Evolutionary conservation across 257 asterid genomes (phyloP), one percentile per base, ranked within the genome.

Genomic region (Anisodus tanguticus): DNA sequence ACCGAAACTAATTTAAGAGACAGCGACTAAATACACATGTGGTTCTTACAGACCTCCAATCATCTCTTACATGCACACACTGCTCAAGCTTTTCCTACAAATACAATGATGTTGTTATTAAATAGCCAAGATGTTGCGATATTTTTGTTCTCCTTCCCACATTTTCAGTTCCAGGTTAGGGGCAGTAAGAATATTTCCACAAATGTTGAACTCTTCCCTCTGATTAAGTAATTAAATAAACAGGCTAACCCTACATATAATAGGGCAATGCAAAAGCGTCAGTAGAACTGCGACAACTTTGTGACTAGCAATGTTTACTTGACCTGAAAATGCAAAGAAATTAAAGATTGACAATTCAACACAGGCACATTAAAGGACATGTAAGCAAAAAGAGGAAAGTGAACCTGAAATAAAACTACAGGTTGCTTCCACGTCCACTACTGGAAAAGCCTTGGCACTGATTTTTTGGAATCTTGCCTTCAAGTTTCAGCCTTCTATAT

Each of bases 381-480:
- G 47, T 26, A 76, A 74, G 7, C 81, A 76, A 76, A 22, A 26
- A 22, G 81, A 26, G 6, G 81, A 76, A 1, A 76, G n/a, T 3
- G 3, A 76, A 76, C 81, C 81, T 76, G 81, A 51, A 76, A 76
- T 51, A 51, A 0, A 76, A 51, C 63, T 76, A 51, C 64, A 51
- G 81, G 45, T 51, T 76, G 63, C 47, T 76, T 76, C 47, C 19
- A 51, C 1, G 12, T 51, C 3, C 15, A 5, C 94, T 93, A 94
- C 41, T 91, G 95, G 89, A 95, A 94, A 83, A 94, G 98, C 90
- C 98, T 90, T 1, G 95, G 94, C 16, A 92, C 98, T n/a, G 98
- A 90, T 87, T 94, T 90, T 89, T 93, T 0, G 97, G 98, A 71
- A 94, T 87, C 90, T 94, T 96, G 83, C 98, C 98, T 62, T 93